phyloP scores from a whole-genome alignment of 176 grass and related monocot genomes.

The Lolium multiflorum region DNA sequence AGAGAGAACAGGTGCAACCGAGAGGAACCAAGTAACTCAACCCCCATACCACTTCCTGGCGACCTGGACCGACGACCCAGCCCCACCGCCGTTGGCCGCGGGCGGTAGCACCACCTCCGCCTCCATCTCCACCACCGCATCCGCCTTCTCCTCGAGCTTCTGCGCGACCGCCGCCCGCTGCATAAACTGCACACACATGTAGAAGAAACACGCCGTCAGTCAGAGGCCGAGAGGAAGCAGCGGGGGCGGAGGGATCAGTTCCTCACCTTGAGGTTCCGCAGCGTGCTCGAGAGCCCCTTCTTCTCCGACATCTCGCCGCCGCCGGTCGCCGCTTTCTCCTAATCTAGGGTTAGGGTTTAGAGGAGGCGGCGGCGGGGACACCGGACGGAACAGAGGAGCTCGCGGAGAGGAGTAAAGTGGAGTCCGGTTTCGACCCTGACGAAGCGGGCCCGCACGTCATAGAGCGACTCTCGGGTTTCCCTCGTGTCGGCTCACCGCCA shows the following conservation, averaged over 20 bases:
- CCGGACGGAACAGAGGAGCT: background rate
- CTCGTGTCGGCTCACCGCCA: background rate
- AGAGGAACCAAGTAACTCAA: background rate
- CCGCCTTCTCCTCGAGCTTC: conserved; percentile 49
- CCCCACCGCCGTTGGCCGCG: background rate
- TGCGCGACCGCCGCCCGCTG: conserved; percentile 66
- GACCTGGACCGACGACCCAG: conserved; percentile 32
- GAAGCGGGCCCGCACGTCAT: background rate
- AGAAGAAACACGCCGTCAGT: background rate
- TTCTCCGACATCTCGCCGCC: conserved; percentile 65
- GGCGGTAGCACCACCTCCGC: conserved; percentile 18
- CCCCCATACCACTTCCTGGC: conserved; percentile 53
- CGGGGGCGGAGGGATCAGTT: background rate
- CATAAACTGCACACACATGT: conserved; percentile 70
- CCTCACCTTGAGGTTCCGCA: conserved; percentile 80
- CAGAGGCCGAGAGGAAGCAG: background rate
- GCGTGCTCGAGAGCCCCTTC: conserved; percentile 87
- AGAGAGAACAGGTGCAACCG: background rate
- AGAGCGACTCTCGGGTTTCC: fast-evolving
- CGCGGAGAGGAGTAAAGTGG: background rate
- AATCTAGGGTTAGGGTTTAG: conserved; percentile 54
- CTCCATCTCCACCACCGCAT: conserved; percentile 51
- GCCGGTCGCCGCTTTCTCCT: background rate
- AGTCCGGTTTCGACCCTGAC: background rate
- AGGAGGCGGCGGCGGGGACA: background rate